Base-by-base conservation (phyloP, 1,284 basidiomycete genomes). In the Pterula multifida region DNA sequence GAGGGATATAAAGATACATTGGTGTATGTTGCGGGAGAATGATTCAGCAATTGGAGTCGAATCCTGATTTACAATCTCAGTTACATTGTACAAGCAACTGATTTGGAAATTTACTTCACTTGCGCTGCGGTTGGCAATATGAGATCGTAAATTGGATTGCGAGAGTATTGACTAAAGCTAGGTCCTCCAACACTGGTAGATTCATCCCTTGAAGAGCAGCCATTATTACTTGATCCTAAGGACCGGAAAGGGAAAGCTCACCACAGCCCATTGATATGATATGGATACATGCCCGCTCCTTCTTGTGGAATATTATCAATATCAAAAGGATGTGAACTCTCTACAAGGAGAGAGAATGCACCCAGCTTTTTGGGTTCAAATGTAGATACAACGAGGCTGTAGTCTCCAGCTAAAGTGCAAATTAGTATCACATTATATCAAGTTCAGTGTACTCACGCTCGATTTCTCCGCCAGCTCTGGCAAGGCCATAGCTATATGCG, bases 271-370 rank as follows among this genome's bases (percentile, higher is more conserved):
- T 68, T 72, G 2, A 87, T 56, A 0, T 71, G 63, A 54, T 88
- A 83, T 26, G 68, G 69, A 61, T 85, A 95, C 91, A 96, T 90
- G 0, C 93, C 93, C 0, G 91, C 90, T 0, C 91, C 92, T 65
- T 97, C 93, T 50, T 82, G 79, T 0, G 86, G 84, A 55, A 98
- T 94, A 1, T 82, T 68, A 54, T 78, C 81, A 51, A 93, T 65
- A 39, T 82, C 77, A 49, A 85, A 73, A n/a, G 76, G 73, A 19
- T 67, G 60, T 0, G 79, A 73, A 45, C 81, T 79, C 49, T 87
- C 79, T 2, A 89, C 64, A 19, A 67, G 67, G 21, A 96, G 63
- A 0, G 69, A 69, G 63, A 81, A 95, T 13, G 71, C 56, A 2
- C 87, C 89, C 2, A 71, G 67, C 53, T 83, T 75, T 3, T 72